phyloP scores from a whole-genome alignment of 805 yeast genomes.

The Kodamaea leandrae region DNA sequence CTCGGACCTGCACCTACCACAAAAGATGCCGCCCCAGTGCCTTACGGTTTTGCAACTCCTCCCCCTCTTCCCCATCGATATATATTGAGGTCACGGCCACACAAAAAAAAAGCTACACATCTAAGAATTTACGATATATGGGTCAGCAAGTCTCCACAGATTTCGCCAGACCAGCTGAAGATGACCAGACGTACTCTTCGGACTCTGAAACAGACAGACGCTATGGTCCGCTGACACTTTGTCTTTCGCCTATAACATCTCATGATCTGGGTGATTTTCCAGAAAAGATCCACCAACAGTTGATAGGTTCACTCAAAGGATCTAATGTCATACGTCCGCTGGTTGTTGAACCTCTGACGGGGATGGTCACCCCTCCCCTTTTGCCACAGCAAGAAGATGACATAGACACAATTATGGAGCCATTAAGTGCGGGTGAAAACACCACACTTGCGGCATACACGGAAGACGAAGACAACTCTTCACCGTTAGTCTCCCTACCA shows the following conservation, averaged over 20 bases:
- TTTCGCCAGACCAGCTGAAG: background rate
- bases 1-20: too few relatives aligned
- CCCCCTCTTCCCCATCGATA: constrained; percentile 2
- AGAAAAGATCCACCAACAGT: constrained; percentile 3
- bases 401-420: background rate
- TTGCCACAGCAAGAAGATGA: too few relatives aligned
- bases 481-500: constrained; percentile 39
- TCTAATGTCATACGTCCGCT: background rate
- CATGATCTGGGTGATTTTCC: constrained; percentile 6
- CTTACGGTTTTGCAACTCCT: constrained; percentile 6
- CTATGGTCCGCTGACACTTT: constrained; percentile 9
- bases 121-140: constrained; percentile 2
- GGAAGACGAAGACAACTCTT: constrained; percentile 6
- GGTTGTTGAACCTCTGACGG: constrained; percentile 2
- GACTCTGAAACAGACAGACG: constrained; percentile 5
- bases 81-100: constrained; percentile 2
- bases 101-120: background rate
- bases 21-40: constrained; percentile 1
- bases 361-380: constrained; percentile 8
- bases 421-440: background rate
- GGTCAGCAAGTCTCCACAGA: constrained; percentile 8
- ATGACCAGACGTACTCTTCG: background rate
- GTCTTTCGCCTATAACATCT: constrained; percentile 10
- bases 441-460: background rate
- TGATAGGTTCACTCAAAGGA: constrained; percentile 1